Evolutionary conservation across 768 basidiomycete genomes (phyloP).

Genomic region (Multifurca ochricompacta): DNA sequence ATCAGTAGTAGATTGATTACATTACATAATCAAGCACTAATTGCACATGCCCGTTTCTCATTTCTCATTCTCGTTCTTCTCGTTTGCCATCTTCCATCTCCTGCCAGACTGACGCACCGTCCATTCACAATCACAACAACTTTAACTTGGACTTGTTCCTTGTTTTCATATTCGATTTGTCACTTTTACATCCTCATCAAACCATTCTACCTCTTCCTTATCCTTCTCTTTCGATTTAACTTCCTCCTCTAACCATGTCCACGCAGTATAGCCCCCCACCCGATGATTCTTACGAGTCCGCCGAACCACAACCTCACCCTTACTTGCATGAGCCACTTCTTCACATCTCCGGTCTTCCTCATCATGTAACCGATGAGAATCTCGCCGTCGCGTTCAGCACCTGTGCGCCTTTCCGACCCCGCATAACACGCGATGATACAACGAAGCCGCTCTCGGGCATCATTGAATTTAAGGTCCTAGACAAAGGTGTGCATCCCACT

Average conservation of each 20-base stretch:
- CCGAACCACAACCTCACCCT: constrained; percentile 50
- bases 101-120: no score
- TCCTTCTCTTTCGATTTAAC: background rate
- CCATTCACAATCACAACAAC: no score
- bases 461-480: constrained; percentile 77
- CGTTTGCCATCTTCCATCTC: background rate
- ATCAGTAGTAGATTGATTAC: background rate
- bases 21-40: constrained; percentile 22
- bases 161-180: background rate
- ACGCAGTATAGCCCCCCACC: constrained; percentile 19
- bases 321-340: constrained; percentile 79
- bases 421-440: constrained; percentile 54
- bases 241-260: constrained; percentile 4
- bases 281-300: constrained; percentile 13
- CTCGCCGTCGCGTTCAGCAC: constrained; percentile 64
- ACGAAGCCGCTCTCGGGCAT: constrained; percentile 53
- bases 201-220: background rate
- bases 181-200: background rate
- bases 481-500: constrained; percentile 51
- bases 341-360: constrained; percentile 72
- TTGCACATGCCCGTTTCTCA: no score
- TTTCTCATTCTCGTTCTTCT: background rate
- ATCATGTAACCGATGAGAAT: constrained; percentile 67
- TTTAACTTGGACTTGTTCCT: background rate
- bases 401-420: constrained; percentile 78